Base-by-base conservation (phyloP, 352 stramenopile genomes). In the Salisapilia sapeloensis region DNA sequence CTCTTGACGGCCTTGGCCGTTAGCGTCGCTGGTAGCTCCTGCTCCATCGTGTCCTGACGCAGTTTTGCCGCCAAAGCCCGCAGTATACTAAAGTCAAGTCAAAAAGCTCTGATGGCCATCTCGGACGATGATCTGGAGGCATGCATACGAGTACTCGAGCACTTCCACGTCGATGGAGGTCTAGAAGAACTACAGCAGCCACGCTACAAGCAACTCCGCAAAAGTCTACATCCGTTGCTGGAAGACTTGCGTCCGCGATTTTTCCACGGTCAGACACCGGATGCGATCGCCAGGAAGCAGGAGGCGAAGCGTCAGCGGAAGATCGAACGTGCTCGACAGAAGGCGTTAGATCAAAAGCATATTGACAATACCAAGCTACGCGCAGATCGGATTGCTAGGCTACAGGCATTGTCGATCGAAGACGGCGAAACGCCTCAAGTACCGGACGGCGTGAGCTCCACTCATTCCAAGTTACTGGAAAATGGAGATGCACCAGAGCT, bases 331-430 rank as follows among this genome's bases (percentile, higher is more conserved):
- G 60, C 62, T 24, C 48, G 60, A 6, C 48, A 75, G 21, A 77
- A 75, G 37, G 70, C 65, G 20, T 56, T 77, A 21, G 71, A 86
- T 46, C 56, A 72, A 48, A 55, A 80, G 49, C 79, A 64, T 36
- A 65, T 86, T 32, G 82, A 86, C 46, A 83, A 80, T 39, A 84
- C 72, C 12, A 63, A 66, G 52, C 48, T 87, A 32, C 65, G 72
- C 11, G 60, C 62, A 5, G 61, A 83, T 36, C 50, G 72, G 4
- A 35, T 84, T 18, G 58, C 64, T 20, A 44, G 54, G 12, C 39
- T 87, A 14, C 47, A 55, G 19, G 56, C 48, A 19, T 47, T 85
- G n/a, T 76, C 66, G 25, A 35, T 48, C 9, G 46, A 59, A 20
- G 74, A 79, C 24, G 63, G 65, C n/a, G 42, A 67, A 33, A 41